These are phyloP conservation scores for Amanita fuliginea DNA, from an alignment of 768 basidiomycete genomes.

Conservation along the genomic window DNA sequence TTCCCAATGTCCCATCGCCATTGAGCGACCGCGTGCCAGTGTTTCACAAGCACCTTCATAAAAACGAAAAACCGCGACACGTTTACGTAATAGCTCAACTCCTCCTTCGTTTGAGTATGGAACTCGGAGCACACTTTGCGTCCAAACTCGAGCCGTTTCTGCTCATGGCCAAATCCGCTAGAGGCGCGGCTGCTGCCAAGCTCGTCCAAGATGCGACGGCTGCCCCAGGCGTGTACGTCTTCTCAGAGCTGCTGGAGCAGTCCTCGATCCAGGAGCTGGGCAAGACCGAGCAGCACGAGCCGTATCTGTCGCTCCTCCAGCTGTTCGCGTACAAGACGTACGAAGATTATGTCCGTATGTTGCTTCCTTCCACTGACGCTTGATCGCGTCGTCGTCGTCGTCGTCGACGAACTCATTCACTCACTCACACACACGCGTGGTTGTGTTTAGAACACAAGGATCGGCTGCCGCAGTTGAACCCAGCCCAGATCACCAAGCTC, in stretches of 20 bases:
- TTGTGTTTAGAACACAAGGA: conserved; percentile 15
- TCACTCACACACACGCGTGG: no score
- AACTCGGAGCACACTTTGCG: conserved; percentile 49
- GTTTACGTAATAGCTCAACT: conserved; percentile 1
- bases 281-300: conserved; percentile 49
- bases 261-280: conserved; percentile 80
- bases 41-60: conserved; percentile 79
- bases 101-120: conserved; percentile 26
- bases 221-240: conserved; percentile 87
- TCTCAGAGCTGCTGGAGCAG: conserved; percentile 76
- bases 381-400: no score
- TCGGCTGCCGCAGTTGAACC: conserved; percentile 53
- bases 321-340: conserved; percentile 89
- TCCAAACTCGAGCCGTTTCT: conserved; percentile 82
- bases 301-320: conserved; percentile 57
- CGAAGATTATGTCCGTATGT: conserved; percentile 68
- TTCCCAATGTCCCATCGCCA: conserved; percentile 73
- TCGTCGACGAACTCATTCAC: no score
- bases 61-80: no score
- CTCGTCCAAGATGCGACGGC: conserved; percentile 78
- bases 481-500: conserved; percentile 73
- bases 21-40: conserved; percentile 81
- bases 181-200: conserved; percentile 88
- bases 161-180: conserved; percentile 84
- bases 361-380: no score